Evolutionary conservation across 371 early-diverging fungal genomes (phyloP), one percentile per base, ranked within the genome.

Genomic region (Mortierella sp.): DNA sequence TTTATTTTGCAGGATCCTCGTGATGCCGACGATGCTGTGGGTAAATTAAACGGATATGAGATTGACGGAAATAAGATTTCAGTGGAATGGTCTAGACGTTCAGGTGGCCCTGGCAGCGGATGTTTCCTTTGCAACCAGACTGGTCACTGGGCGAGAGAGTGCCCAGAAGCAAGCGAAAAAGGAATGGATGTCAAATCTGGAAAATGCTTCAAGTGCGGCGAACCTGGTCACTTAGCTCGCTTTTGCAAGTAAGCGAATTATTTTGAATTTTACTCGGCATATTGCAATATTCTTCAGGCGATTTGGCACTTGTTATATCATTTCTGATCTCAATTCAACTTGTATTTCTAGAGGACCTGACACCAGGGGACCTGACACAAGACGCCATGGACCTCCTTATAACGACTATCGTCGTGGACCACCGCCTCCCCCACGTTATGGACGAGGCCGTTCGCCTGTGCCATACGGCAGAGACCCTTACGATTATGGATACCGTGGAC

Each of bases 71-170:
- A 76, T 66, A 69, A 78, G 23, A 82, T 86, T 64, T 77, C 78
- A 35, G 85, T 86, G 23, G 86, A 86, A 59, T 86, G 85, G 85
- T 85, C 85, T 13, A 84, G 85, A 65, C 73, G 85, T 64, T 86
- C 88, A 37, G 82, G 83, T 6, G 85, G 84, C 4, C 84, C 83
- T 13, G 86, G 86, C 22, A 84, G 84, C 49, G 85, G 84, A 34
- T 87, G 88, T 75, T 87, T 85, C 71, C 74, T 83, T 29, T 87
- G 88, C 73, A 84, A 84, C 26, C 76, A 77, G 29, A 83, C 77
- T 43, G 87, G 87, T 28, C 88, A 87, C 47, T 87, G 86, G 85
- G 87, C 86, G 22, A 70, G 86, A 45, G 88, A 87, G 45, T 87
- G 88, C 70, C 86, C 86, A 4, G 85, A 85, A 49, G 86, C 85